Conservation (phyloP, 345 rosid genomes). For the Murraya paniculata region DNA sequence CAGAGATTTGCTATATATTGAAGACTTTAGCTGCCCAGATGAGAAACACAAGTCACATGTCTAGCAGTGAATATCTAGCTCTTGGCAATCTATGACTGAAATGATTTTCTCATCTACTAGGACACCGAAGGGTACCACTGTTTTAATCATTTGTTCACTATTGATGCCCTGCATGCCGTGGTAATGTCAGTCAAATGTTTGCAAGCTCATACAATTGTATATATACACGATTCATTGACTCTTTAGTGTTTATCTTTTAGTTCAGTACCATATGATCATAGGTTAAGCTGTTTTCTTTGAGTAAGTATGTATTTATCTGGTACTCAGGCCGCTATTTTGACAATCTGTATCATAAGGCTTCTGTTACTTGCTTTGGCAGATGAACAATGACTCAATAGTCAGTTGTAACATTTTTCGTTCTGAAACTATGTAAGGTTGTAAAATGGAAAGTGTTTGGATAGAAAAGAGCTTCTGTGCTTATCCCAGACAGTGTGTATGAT, state of each 20-base stretch:
- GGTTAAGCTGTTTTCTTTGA: background rate
- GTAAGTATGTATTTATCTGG: background rate
- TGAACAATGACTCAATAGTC: background rate
- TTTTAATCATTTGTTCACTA: background rate
- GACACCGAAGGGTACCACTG: too few species aligned
- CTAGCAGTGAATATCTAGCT: background rate
- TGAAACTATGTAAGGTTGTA: background rate
- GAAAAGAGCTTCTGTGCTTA: background rate
- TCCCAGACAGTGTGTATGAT: background rate
- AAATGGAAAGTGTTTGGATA: background rate
- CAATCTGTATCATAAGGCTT: background rate
- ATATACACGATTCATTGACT: background rate
- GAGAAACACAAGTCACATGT: background rate
- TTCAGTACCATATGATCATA: background rate
- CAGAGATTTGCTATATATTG: background rate
- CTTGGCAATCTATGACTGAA: background rate
- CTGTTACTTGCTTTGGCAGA: background rate
- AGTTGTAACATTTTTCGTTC: background rate
- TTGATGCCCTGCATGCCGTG: background rate
- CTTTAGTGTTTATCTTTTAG: background rate
- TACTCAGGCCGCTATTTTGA: background rate
- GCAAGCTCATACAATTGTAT: background rate
- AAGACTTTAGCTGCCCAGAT: slow-evolving; percentile 2
- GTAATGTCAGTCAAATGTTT: background rate
- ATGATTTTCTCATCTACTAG: background rate